These are phyloP conservation scores for Starmerella bombi DNA, from an alignment of 805 yeast species.

Conservation along the genomic window DNA sequence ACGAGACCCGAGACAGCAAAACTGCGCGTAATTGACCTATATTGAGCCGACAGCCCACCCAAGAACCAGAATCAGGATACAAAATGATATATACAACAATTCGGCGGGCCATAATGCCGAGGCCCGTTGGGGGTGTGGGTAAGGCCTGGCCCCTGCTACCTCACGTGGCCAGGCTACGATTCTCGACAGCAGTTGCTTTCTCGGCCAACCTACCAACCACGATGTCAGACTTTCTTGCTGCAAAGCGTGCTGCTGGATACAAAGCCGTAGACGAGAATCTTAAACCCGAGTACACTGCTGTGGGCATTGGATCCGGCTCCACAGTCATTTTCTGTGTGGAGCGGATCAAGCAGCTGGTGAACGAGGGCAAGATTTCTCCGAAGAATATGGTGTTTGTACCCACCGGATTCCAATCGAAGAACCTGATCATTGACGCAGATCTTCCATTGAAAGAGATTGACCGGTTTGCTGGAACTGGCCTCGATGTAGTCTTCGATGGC, in stretches of 20 bases:
- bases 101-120: no score
- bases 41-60: no score
- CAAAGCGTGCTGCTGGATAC: slow-evolving; percentile 75
- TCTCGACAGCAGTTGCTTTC: no score
- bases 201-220: neutral
- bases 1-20: no score
- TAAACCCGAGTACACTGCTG: slow-evolving; percentile 50
- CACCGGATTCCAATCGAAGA: slow-evolving; percentile 92
- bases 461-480: slow-evolving; percentile 46
- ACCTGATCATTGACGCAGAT: slow-evolving; percentile 70
- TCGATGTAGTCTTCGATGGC: slow-evolving; percentile 95
- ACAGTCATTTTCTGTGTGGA: slow-evolving; percentile 97
- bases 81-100: no score
- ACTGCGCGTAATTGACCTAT: no score
- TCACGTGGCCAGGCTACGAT: no score
- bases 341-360: slow-evolving; percentile 57
- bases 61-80: no score
- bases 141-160: no score
- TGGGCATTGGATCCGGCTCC: slow-evolving; percentile 94
- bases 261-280: slow-evolving; percentile 82
- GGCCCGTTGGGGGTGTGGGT: no score
- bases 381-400: slow-evolving; percentile 65
- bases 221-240: slow-evolving; percentile 5
- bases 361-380: slow-evolving; percentile 31
- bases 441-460: slow-evolving; percentile 69